These are phyloP conservation scores for Tieghemiomyces parasiticus DNA, from an alignment of 192 early-diverging fungal genomes.

Conservation along the genomic window DNA sequence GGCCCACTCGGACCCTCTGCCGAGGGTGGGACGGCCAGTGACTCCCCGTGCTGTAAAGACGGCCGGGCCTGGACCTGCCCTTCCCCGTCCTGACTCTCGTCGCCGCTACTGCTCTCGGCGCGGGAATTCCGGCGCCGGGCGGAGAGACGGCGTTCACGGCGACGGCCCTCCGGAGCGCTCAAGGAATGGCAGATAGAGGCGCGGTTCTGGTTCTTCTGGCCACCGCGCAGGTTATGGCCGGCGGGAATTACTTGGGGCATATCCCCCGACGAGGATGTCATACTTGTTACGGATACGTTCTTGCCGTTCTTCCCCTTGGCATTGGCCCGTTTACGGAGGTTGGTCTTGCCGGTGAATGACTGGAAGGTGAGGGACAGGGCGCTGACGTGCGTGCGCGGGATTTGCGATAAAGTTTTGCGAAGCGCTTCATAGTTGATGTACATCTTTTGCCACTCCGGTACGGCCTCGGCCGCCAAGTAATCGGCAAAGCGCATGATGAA, in stretches of 20 bases:
- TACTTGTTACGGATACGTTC: background rate
- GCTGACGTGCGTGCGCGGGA: slow-evolving; percentile 13
- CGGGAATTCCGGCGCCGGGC: too few relatives aligned
- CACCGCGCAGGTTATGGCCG: background rate
- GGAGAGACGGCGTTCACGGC: too few relatives aligned
- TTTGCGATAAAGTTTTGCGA: slow-evolving; percentile 36
- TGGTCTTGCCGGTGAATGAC: background rate
- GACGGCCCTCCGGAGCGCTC: too few relatives aligned
- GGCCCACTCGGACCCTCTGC: too few relatives aligned
- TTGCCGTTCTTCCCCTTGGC: too few relatives aligned
- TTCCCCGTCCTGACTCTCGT: too few relatives aligned
- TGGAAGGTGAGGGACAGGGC: background rate
- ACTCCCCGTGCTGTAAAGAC: too few relatives aligned
- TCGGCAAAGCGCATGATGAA: slow-evolving; percentile 57
- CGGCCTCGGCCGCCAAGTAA: slow-evolving; percentile 50
- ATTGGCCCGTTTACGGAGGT: too few relatives aligned
- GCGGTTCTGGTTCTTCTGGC: background rate
- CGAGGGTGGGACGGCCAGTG: too few relatives aligned
- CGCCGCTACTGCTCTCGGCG: too few relatives aligned
- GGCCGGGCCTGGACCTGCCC: too few relatives aligned
- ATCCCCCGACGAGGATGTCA: background rate
- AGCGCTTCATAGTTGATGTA: slow-evolving; percentile 53
- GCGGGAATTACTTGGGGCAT: slow-evolving; percentile 4
- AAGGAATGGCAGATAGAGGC: background rate
- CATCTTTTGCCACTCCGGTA: slow-evolving; percentile 60